Base-by-base conservation (phyloP, 345 rosid species). In the Trapa bicornis region DNA sequence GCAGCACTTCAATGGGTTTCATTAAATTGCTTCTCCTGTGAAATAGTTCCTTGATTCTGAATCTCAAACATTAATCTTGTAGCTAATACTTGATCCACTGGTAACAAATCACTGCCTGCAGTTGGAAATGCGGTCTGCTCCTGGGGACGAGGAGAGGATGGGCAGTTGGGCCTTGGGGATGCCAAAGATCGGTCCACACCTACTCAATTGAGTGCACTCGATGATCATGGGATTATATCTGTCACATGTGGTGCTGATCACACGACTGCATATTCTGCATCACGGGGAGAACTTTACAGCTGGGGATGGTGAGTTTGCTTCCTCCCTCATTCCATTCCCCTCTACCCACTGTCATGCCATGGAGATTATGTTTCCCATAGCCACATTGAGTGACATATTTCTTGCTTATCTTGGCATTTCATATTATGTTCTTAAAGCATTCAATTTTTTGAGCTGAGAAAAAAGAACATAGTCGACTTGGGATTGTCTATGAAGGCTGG, bases 81-180 rank as follows among this genome's bases (percentile, higher is more conserved):
- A 42, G 36, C 5, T 57, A 35, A 15, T 56, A 2, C 29, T 58
- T 7, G 17, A 41, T 1, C 8, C 42, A 6, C 50, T 54, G 42
- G 3, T 33, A 67, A 1, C 52, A 2, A 29, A 10, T 45, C 10
- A 12, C 47, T 45, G 47, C 67, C 73, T 66, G 80, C 81, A 94
- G 99, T 96, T 82, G 99, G 90, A 70, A 85, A 86, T 77, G 73
- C 84, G 50, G 84, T 94, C 71, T 94, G 99, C 75, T 84, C 99
- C 13, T 91, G 96, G 97, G 99, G 99, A 66, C 73, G 99, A 75
- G 99, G 99, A 37, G 99, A 91, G 75, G 99, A 94, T 80, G 99
- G 99, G 52, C 99, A 91, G 71, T 81, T 94, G 75, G 99, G 99
- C 45, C 99, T 80, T 65, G 99, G 99, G 47, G 97, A 88, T 80